These are phyloP conservation scores for Aureococcus anophagefferens DNA, from an alignment of 108 stramenopile species.

Conservation along the genomic window DNA sequence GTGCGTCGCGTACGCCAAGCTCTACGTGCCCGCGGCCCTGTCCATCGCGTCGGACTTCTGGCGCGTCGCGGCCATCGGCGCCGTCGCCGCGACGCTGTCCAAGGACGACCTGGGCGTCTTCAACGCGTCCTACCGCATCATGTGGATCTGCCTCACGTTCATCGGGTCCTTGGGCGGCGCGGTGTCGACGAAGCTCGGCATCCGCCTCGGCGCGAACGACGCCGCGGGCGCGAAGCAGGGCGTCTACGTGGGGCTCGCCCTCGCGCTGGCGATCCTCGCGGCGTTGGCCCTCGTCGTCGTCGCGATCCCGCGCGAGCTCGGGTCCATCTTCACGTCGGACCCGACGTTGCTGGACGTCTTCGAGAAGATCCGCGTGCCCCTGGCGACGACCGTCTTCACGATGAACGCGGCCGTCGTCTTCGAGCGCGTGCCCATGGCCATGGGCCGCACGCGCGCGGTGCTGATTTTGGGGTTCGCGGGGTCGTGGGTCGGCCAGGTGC, in stretches of 20 bases:
- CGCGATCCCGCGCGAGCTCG: constrained; percentile 45
- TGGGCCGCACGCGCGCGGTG: constrained; percentile 58
- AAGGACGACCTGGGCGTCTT: constrained; percentile 64
- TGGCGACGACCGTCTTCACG: constrained; percentile 48
- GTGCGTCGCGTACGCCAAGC: constrained; percentile 43
- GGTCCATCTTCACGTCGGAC: constrained; percentile 59
- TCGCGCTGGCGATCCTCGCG: constrained; percentile 30
- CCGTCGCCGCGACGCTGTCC: constrained; percentile 55
- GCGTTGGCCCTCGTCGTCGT: constrained; percentile 38
- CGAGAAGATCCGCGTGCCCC: constrained; percentile 47
- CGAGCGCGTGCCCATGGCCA: constrained; percentile 59
- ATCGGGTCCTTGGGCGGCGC: constrained; percentile 52
- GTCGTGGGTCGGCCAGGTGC: constrained; percentile 50
- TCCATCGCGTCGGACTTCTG: constrained; percentile 63
- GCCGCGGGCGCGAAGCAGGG: constrained; percentile 50
- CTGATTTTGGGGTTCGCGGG: constrained; percentile 59
- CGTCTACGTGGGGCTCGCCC: constrained; percentile 41
- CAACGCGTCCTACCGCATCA: constrained; percentile 71
- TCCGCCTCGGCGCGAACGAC: constrained; percentile 35
- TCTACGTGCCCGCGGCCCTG: constrained; percentile 66
- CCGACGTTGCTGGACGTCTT: constrained; percentile 53
- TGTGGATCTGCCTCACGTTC: constrained; percentile 69
- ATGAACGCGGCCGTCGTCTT: constrained; percentile 69
- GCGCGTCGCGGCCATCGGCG: constrained; percentile 63
- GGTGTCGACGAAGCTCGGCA: constrained; percentile 11